These are phyloP conservation scores for Hanseniaspora jakobsenii DNA, from an alignment of 805 yeast species.

Conservation along the genomic window DNA sequence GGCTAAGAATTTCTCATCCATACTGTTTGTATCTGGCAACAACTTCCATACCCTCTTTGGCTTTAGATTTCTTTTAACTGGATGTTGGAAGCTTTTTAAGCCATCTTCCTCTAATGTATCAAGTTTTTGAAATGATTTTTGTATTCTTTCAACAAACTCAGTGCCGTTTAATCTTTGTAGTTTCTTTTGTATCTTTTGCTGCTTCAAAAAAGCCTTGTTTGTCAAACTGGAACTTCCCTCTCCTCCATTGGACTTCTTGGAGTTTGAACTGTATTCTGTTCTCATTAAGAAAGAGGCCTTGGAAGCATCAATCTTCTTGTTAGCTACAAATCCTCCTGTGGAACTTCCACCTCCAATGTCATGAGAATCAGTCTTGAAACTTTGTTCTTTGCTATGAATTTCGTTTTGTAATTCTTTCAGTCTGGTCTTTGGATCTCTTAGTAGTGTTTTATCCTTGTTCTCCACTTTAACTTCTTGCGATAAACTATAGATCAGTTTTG, in stretches of 20 bases:
- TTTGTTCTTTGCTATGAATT: conserved; percentile 8
- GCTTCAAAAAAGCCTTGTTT: conserved; percentile 18
- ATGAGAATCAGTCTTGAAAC: not conserved
- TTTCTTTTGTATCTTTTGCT: conserved; percentile 17
- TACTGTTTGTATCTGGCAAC: conserved; percentile 80
- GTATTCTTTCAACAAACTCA: conserved; percentile 38
- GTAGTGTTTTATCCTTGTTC: conserved; percentile 61
- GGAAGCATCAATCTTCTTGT: conserved; percentile 26
- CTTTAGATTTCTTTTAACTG: conserved; percentile 55
- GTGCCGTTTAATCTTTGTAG: conserved; percentile 23
- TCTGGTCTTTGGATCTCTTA: conserved; percentile 53
- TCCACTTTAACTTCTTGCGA: conserved; percentile 41
- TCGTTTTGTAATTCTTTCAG: conserved; percentile 12
- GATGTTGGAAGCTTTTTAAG: conserved; percentile 50
- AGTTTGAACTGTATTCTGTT: conserved; percentile 65
- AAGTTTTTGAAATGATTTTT: conserved; percentile 60
- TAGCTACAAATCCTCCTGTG: conserved; percentile 27
- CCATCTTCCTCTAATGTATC: conserved; percentile 27
- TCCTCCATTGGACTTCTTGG: conserved; percentile 29
- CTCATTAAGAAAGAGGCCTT: conserved; percentile 73
- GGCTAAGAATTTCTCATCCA: conserved; percentile 63
- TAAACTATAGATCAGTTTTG: conserved; percentile 32
- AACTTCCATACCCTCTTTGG: conserved; percentile 73
- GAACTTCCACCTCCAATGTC: not conserved
- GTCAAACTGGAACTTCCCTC: conserved; percentile 19